Base-by-base conservation (phyloP, 2,329 filamentous ascomycete species). In the Scedosporium boydii region DNA sequence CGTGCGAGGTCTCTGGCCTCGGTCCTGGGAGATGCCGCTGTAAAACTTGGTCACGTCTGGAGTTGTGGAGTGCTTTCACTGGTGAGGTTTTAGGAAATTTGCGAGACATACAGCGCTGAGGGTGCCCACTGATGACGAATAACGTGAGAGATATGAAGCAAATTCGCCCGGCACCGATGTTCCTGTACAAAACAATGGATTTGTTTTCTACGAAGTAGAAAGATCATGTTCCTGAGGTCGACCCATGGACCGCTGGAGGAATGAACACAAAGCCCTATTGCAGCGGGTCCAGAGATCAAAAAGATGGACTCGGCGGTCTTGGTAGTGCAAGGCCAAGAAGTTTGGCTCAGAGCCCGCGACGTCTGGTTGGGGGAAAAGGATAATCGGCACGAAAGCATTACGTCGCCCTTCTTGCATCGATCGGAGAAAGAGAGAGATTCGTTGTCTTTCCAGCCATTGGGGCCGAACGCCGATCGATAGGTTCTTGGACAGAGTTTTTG, bases 331-430 rank as follows among this genome's bases (percentile, higher is more conserved):
- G 44, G 44, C 59, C 44, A 29, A 44, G 38, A 59, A 44, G 21
- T 27, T 46, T 29, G 41, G 41, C 18, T 21, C 21, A 27, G 23
- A 23, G 58, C 41, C 16, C 21, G 23, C 58, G 58, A 29, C n/a
- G 7, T 53, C 16, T 51, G n/a, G 59, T 46, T 60, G 46, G 59
- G 44, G 44, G 44, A 29, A 38, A 51, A 23, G 59, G 59, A 23
- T 53, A 60, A 60, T 42, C 59, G 59, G 59, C 59, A 60, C 59
- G 26, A 21, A 26, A 34, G n/a, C 42, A 55, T 60, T 60, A 60
- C 59, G 59, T 60, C 16, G 59, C 42, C 44, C 38, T 60, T 26
- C 42, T 60, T 41, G 56, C 27, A 23, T 41, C 56, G 41, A 55
- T 55, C 34, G 34, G 34, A 51, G 46, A 12, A 10, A 21, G 12